Evolutionary conservation across 148 eudicot species (phyloP).

Genomic region (Rhododendron ferrugineum): DNA sequence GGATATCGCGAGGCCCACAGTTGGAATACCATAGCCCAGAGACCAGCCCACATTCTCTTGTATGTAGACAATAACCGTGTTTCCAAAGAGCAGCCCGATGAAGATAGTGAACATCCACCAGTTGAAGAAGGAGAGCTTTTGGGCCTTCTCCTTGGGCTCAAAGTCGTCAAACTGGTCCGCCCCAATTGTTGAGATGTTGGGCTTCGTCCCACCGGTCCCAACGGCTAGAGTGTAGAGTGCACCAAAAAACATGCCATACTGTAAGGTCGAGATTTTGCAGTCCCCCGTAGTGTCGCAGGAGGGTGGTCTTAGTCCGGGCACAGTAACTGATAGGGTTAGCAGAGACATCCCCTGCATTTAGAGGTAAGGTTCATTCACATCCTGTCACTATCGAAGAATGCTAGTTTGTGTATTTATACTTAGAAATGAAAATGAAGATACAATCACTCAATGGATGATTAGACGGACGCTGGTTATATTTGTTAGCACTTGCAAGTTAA

Average conservation of each 20-base stretch:
- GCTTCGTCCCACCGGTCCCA: constrained; percentile 89
- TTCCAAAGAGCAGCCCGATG: constrained; percentile 74
- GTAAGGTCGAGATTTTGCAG: constrained; percentile 55
- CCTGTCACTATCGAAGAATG: neutral
- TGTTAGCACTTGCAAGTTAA: too few species aligned
- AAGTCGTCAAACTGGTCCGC: constrained; percentile 79
- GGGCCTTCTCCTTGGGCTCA: constrained; percentile 67
- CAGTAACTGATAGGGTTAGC: constrained; percentile 59
- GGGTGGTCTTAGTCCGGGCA: constrained; percentile 54
- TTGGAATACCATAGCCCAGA: constrained; percentile 71
- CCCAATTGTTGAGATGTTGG: constrained; percentile 77
- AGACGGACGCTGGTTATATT: neutral
- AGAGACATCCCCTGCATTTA: constrained; percentile 55
- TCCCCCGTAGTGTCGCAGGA: constrained; percentile 31
- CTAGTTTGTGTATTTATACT: neutral
- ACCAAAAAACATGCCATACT: constrained; percentile 54
- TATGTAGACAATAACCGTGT: constrained; percentile 64
- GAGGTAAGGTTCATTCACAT: neutral
- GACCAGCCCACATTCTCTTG: constrained; percentile 91
- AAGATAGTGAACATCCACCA: constrained; percentile 77
- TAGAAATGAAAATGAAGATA: too few species aligned
- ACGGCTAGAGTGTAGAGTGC: constrained; percentile 70
- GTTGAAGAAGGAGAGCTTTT: constrained; percentile 25
- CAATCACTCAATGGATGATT: neutral
- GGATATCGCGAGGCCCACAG: constrained; percentile 57